Evolutionary conservation across 2,329 filamentous ascomycete genomes (phyloP).

Genomic region (Sporothrix curviconia): DNA sequence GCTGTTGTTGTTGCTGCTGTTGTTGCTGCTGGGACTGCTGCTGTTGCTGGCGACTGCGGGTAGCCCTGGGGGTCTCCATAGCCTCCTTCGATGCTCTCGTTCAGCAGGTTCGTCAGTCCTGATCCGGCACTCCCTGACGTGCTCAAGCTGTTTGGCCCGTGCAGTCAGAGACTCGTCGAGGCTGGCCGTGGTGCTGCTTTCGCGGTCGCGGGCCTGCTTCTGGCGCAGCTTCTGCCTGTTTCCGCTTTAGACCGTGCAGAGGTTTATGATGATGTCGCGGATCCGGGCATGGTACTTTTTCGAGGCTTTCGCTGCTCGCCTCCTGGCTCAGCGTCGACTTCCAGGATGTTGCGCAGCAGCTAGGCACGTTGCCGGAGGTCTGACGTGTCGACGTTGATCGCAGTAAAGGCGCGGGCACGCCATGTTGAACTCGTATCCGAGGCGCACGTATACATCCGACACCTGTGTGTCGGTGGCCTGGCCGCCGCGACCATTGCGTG

Average conservation of each 20-base stretch:
- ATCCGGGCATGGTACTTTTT: slow-evolving; percentile 91
- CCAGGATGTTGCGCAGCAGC: slow-evolving; percentile 78
- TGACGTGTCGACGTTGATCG: slow-evolving; percentile 90
- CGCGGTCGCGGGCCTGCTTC: slow-evolving; percentile 52
- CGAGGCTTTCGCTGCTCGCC: slow-evolving; percentile 85
- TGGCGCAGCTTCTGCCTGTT: slow-evolving; percentile 81
- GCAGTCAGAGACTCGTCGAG: not conserved
- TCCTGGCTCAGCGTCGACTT: slow-evolving; percentile 95
- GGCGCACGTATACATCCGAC: slow-evolving; percentile 92
- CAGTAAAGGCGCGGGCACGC: slow-evolving; percentile 92
- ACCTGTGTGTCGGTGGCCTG: slow-evolving; percentile 90
- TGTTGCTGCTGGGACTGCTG: slow-evolving; percentile 20
- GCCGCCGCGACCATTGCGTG: slow-evolving; percentile 92
- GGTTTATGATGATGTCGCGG: slow-evolving; percentile 96
- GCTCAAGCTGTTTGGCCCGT: slow-evolving; percentile 49
- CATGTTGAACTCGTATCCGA: slow-evolving; percentile 99
- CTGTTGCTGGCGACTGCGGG: slow-evolving; percentile 25
- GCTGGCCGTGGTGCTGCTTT: slow-evolving; percentile 52
- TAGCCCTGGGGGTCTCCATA: slow-evolving; percentile 32
- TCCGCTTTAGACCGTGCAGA: slow-evolving; percentile 95
- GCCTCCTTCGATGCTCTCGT: slow-evolving; percentile 52
- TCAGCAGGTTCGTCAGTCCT: slow-evolving; percentile 51
- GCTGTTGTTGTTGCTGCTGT: slow-evolving; percentile 30
- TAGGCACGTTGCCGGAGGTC: slow-evolving; percentile 98
- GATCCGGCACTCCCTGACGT: slow-evolving; percentile 53